Base-by-base conservation (phyloP, 139 green algal genomes). In the Chlamydomonas eustigma region DNA sequence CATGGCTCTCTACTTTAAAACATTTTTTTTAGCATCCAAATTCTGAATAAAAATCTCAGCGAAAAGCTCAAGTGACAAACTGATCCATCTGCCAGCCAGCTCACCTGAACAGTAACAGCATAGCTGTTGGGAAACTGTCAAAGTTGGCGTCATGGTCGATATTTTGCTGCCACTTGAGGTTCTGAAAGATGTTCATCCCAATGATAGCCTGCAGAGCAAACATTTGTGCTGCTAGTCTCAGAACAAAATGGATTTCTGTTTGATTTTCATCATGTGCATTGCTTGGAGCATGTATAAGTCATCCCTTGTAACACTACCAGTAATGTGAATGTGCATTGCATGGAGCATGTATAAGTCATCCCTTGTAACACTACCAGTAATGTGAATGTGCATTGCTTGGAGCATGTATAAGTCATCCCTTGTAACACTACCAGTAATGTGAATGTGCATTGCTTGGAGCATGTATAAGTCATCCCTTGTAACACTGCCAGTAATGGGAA, bases 141-240 rank as follows among this genome's bases (percentile, higher is more conserved):
- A 95, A 95, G 81, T 94, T 95, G 58, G 89, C 88, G 33, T 93
- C 81, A 8, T 76, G 52, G 65, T 25, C 71, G 0, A 89, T 71
- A 77, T 74, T 78, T 31, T 80, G 32, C 39, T 88, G 84, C 24
- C 78, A 32, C 68, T 83, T 87, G 35, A 95, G 75, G 25, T 75
- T 73, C 8, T 84, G 88, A 76, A 94, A 97, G 25, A 97, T 76
- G 78, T 93, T 91, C 85, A 94, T 93, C 50, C 90, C 92, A 31
- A 94, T 84, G 24, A 94, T 82, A 38, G 88, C 85, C 36, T 86
- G 44, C 44, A 18, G 18, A 18, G 44, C 12, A 18, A 18, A 58
- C n/a, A n/a, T n/a, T n/a, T n/a, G n/a, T n/a, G n/a, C n/a, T n/a
- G n/a, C n/a, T n/a, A n/a, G n/a, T n/a, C n/a, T n/a, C n/a, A n/a